Conservation (phyloP, 108 stramenopile genomes). For the Pseudonitzschia multiseries region DNA sequence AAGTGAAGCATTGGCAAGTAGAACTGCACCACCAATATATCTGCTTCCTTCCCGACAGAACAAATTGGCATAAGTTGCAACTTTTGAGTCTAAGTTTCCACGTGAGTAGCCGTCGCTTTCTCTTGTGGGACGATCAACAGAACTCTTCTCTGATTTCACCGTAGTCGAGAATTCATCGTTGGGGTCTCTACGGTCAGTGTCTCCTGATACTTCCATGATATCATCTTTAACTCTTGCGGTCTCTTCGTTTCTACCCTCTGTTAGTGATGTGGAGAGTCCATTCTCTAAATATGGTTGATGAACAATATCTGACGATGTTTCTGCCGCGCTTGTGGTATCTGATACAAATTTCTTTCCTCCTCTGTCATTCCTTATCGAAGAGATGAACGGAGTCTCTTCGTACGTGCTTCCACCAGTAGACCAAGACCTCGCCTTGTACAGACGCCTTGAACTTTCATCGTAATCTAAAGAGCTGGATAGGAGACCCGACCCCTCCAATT, state of each 20-base stretch:
- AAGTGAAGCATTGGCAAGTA: background rate
- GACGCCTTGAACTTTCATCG: background rate
- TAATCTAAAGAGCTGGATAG: background rate
- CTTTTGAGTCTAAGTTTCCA: background rate
- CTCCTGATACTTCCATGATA: background rate
- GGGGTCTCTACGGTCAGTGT: background rate
- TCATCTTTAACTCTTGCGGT: background rate
- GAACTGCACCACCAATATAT: constrained; percentile 4
- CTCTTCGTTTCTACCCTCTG: background rate
- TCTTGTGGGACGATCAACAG: background rate
- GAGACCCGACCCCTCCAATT: background rate
- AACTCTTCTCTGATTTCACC: no score
- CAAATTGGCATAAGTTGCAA: background rate
- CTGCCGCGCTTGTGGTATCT: background rate
- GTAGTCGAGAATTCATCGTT: background rate
- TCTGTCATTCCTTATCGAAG: background rate
- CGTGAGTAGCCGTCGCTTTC: background rate
- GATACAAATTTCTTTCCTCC: background rate
- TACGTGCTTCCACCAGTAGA: constrained; percentile 5
- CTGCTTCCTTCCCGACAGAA: background rate
- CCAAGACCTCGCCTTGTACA: background rate
- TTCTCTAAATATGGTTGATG: background rate
- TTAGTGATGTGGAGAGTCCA: background rate
- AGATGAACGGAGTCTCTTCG: constrained; percentile 10
- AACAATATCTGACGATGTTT: background rate